Base-by-base conservation (phyloP, 768 basidiomycete species). In the Calocybe indica region DNA sequence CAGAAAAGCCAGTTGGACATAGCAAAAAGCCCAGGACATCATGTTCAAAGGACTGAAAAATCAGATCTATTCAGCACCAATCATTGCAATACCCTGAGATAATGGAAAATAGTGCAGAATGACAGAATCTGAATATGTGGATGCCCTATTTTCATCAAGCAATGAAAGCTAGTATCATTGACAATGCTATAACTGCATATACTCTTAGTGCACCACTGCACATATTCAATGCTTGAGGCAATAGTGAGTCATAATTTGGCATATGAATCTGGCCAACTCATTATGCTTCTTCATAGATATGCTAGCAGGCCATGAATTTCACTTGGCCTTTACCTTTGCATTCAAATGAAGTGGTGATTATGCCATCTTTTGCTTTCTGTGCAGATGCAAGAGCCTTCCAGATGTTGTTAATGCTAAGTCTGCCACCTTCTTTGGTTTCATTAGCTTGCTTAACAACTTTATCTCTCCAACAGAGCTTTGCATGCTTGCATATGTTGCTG, bases 101-200 rank as follows among this genome's bases (percentile, higher is more conserved):
- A 64, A 4, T 54, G 47, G 0, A 57, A 58, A 0, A 73, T 58
- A 0, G 64, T 72, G 0, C 55, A 32, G 2, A 55, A 51, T 0
- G 60, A 65, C 0, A 67, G 70, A 36, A 72, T 40, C 45, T 64
- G 61, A n/a, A 62, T 55, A 8, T 55, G 52, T 1, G 61, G 68
- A 2, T 62, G 46, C 1, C 63, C 65, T 0, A 61, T 64, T 40
- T 61, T 63, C 61, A 69, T 66, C 28, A 70, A 43, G 6, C 36
- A 42, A 2, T 51, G 33, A 46, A 70, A 65, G 1, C 61, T 64
- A 1, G 48, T 36, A 44, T 73, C 66, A 1, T 55, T 40, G 0
- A 71, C 60, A 43, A 68, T 65, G 0, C 38, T 50, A 49, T 67
- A 69, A 3, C 67, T 68, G 0, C 60, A 55, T 14, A 57, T 47